phyloP scores from a whole-genome alignment of 2,329 filamentous ascomycete genomes.

The Xylariaceae sp. region DNA sequence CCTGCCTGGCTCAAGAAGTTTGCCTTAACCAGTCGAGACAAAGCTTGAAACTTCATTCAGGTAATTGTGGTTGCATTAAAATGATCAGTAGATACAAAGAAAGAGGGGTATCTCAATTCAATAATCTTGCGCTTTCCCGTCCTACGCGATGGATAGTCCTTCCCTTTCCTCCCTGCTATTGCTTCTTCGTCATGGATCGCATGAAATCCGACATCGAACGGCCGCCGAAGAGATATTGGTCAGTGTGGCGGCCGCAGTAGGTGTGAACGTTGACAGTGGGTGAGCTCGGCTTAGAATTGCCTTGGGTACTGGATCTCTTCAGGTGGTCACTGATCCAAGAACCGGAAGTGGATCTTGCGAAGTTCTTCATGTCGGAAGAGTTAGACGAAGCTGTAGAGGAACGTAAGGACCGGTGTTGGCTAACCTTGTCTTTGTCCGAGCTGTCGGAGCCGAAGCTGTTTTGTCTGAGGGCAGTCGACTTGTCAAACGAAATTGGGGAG shows the following conservation, averaged over 20 bases:
- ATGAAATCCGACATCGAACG: constrained; percentile 49
- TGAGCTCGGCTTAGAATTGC: constrained; percentile 36
- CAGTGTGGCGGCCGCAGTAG: constrained; percentile 60
- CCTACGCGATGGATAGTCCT: background rate
- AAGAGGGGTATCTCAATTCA: constrained; percentile 24
- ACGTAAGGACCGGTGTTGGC: background rate
- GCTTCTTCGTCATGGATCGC: constrained; percentile 47
- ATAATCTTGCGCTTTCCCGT: background rate
- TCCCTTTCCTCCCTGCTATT: background rate
- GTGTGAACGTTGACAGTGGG: constrained; percentile 58
- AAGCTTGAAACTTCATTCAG: too few relatives aligned
- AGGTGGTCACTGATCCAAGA: constrained; percentile 25
- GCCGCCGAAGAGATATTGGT: constrained; percentile 59
- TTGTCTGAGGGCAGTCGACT: constrained; percentile 28
- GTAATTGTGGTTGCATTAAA: too few relatives aligned
- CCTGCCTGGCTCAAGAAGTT: too few relatives aligned
- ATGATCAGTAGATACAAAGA: too few relatives aligned
- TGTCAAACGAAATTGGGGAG: constrained; percentile 28
- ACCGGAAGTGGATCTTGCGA: background rate
- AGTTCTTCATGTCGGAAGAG: constrained; percentile 4
- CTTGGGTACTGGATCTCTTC: constrained; percentile 9
- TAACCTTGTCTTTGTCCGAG: constrained; percentile 35
- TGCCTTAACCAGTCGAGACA: too few relatives aligned
- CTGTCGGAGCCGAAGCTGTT: constrained; percentile 36
- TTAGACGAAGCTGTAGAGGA: background rate